Evolutionary conservation across 2,329 filamentous ascomycete genomes (phyloP).

Genomic region (Curvularia verruculosa): DNA sequence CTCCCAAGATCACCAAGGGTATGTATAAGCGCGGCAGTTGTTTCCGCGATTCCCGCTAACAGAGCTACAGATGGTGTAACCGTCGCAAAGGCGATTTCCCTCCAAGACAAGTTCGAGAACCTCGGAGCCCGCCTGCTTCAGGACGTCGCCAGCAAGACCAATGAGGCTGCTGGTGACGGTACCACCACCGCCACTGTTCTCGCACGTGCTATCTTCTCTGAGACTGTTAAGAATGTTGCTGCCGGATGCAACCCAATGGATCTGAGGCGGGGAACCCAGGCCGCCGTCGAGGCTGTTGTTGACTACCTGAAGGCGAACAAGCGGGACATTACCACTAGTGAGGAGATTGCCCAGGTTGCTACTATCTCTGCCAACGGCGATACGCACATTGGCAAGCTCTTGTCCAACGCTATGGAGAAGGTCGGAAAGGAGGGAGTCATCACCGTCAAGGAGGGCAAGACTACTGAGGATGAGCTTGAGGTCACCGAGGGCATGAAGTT

Average conservation of each 20-base stretch:
- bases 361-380: slow-evolving; percentile 99
- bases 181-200: slow-evolving; percentile 98
- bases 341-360: slow-evolving; percentile 96
- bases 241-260: slow-evolving; percentile 99
- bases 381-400: slow-evolving; percentile 90
- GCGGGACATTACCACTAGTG: slow-evolving; percentile 96
- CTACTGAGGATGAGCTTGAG: slow-evolving; percentile 95
- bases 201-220: slow-evolving; percentile 97
- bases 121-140: slow-evolving; percentile 94
- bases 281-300: slow-evolving; percentile 92
- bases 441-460: slow-evolving; percentile 99
- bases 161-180: slow-evolving; percentile 97
- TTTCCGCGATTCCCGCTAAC: slow-evolving; percentile 21
- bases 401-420: slow-evolving; percentile 99
- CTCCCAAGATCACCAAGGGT: slow-evolving; percentile 99
- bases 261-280: slow-evolving; percentile 93
- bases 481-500: slow-evolving; percentile 99
- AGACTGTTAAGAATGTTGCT: slow-evolving; percentile 99
- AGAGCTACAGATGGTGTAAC: slow-evolving; percentile 56
- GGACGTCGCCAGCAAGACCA: slow-evolving; percentile 99
- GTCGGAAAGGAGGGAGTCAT: slow-evolving; percentile 99
- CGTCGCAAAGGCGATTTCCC: slow-evolving; percentile 76
- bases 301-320: slow-evolving; percentile 95
- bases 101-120: slow-evolving; percentile 99
- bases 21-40: slow-evolving; percentile 27